Percentiles rank a stretch among this genome's conserved stretches.
Evolutionary conservation across 305 asterid species (phyloP).

Genomic region (Fraxinus latifolia): DNA sequence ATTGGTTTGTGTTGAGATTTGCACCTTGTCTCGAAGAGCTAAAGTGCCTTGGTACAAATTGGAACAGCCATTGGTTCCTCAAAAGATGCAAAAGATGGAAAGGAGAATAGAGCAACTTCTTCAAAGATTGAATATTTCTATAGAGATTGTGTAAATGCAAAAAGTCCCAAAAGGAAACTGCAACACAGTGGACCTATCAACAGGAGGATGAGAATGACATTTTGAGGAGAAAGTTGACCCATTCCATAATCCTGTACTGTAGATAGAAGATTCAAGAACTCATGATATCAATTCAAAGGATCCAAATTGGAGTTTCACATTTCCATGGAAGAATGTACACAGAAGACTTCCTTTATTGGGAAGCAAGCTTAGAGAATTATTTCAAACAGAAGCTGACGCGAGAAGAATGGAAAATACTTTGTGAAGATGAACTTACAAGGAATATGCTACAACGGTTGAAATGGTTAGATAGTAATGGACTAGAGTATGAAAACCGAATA

Average conservation of each 20-base stretch:
- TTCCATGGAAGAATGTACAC: neutral
- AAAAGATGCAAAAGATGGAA: neutral
- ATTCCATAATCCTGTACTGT: neutral
- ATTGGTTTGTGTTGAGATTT: neutral
- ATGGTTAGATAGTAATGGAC: neutral
- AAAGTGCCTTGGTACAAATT: neutral
- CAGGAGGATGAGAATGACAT: neutral
- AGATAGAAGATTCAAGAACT: neutral
- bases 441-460: neutral
- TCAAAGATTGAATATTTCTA: neutral
- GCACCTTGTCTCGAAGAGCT: neutral
- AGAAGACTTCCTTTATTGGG: neutral
- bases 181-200: neutral
- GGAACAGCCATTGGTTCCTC: neutral
- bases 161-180: neutral
- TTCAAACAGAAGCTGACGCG: neutral
- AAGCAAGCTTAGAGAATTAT: neutral
- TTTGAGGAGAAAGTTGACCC: neutral
- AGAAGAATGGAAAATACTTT: neutral
- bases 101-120: neutral
- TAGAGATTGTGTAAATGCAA: neutral
- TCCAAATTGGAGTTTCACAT: neutral
- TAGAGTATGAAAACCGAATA: neutral
- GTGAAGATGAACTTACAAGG: neutral
- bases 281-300: neutral